A percentile compares a stretch with the other conserved stretches of the same genome.
Evolutionary conservation across 1,284 basidiomycete species (phyloP).

Genomic region (Microbotryum violaceum): DNA sequence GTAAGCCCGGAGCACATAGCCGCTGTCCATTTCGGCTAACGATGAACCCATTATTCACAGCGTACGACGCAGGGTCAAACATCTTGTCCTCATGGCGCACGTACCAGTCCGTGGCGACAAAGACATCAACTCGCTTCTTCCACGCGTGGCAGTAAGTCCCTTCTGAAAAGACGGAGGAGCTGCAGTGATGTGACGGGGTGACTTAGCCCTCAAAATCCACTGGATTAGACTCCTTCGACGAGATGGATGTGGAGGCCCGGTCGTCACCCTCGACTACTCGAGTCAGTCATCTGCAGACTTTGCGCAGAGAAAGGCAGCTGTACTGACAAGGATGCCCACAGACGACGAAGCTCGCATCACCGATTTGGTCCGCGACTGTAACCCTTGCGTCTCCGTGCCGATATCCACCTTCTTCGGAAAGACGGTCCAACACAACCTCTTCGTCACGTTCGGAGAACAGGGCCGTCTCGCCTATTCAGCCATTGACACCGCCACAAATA

Average conservation of each 20-base stretch:
- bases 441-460: constrained; percentile 14
- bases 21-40: background rate
- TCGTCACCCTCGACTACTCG: constrained; percentile 24
- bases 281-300: too few relatives aligned
- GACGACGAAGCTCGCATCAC: too few relatives aligned
- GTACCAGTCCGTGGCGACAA: constrained; percentile 3
- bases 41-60: background rate
- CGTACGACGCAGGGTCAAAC: constrained; percentile 5
- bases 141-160: constrained; percentile 21
- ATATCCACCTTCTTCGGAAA: constrained; percentile 5
- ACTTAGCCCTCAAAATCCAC: background rate
- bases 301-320: too few relatives aligned
- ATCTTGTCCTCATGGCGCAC: constrained; percentile 29
- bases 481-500: too few relatives aligned
- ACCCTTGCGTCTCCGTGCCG: background rate
- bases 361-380: constrained; percentile 2
- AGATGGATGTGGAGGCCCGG: constrained; percentile 21
- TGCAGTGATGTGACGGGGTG: too few relatives aligned
- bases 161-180: background rate
- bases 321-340: too few relatives aligned
- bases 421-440: constrained; percentile 9
- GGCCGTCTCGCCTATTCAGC: constrained; percentile 14
- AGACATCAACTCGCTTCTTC: constrained; percentile 10
- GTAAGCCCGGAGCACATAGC: background rate
- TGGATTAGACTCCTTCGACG: constrained; percentile 13